Percentiles rank a stretch among this genome's conserved stretches.
These are phyloP conservation scores for Amanita rimosa DNA, from an alignment of 768 basidiomycete species.

Conservation along the genomic window DNA sequence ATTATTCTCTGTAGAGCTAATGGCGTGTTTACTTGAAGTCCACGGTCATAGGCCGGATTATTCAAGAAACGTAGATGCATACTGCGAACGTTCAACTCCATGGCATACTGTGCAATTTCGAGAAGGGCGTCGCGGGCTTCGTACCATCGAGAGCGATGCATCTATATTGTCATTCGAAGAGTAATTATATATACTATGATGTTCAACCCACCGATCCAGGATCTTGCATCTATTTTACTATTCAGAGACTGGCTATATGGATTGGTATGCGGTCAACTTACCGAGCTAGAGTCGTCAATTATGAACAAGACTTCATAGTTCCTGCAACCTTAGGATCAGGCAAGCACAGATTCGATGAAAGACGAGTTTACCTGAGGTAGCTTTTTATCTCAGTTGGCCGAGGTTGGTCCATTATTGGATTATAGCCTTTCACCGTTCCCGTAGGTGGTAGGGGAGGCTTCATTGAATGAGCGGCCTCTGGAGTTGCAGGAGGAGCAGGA, in stretches of 20 bases:
- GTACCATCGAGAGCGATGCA: constrained; percentile 14
- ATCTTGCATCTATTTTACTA: constrained; percentile 9
- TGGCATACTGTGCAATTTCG: constrained; percentile 20
- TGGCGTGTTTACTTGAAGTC: neutral
- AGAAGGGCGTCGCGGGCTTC: constrained; percentile 17
- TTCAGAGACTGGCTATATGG: no score
- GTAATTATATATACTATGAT: neutral
- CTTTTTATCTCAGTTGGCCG: constrained; percentile 15
- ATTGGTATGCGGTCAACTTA: constrained; percentile 3
- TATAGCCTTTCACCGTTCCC: constrained; percentile 13
- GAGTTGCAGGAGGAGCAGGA: neutral
- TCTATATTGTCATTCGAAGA: constrained; percentile 4
- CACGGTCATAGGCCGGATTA: neutral
- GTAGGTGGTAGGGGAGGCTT: constrained; percentile 13
- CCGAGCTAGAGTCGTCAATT: constrained; percentile 21
- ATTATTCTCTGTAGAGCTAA: neutral
- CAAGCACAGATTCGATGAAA: neutral
- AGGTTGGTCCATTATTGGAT: constrained; percentile 15
- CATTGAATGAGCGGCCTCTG: neutral
- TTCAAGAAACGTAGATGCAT: constrained; percentile 20
- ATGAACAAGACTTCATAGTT: constrained; percentile 10
- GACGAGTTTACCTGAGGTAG: constrained; percentile 13
- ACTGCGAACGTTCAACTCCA: constrained; percentile 13
- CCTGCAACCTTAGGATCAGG: constrained; percentile 7
- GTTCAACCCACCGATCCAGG: constrained; percentile 15